Base-by-base conservation (phyloP, 305 asterid species). In the Fraxinus velutina region DNA sequence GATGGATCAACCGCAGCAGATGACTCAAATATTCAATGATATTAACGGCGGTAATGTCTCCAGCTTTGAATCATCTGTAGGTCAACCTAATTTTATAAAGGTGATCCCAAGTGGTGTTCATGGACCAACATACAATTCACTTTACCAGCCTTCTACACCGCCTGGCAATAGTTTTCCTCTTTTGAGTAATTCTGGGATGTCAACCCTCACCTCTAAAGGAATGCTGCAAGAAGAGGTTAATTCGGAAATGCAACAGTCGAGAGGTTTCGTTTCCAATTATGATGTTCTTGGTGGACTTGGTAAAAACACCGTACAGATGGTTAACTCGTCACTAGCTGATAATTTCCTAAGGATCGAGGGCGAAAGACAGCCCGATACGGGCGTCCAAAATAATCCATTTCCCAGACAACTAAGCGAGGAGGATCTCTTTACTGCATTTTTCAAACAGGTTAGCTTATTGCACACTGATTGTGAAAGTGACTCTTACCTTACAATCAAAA, bases 401-500 rank as follows among this genome's bases (percentile, higher is more conserved):
- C 79, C 83, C 0, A 87, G 86, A 13, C 92, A 83, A 33, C 91
- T 81, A 52, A 93, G 90, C 75, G 96, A 90, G 82, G 97, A 93
- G 33, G 96, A 93, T 64, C 92, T 93, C 79, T 85, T 93, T 89
- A 87, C 88, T 74, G 90, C 84, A n/a, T 78, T 91, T 82, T 80
- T 90, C 66, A 91, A 89, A 84, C 95, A 89, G 95, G 98, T 92
- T 12, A 62, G 72, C 57, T 62, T 78, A 73, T 30, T 42, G 50
- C 27, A 83, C 19, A 2, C 57, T 47, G 57, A 47, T 47, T 13
- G 4, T 47, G 57, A 47, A 47, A 47, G n/a, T 47, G 15, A 12
- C 19, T 47, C 57, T 47, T 47, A 47, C 19, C 57, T 47, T 47
- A 13, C 57, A 13, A 15, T 47, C 57, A 47, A 47, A 47, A 47